phyloP scores from a whole-genome alignment of 1,284 basidiomycete genomes.

The Irpex sp. region DNA sequence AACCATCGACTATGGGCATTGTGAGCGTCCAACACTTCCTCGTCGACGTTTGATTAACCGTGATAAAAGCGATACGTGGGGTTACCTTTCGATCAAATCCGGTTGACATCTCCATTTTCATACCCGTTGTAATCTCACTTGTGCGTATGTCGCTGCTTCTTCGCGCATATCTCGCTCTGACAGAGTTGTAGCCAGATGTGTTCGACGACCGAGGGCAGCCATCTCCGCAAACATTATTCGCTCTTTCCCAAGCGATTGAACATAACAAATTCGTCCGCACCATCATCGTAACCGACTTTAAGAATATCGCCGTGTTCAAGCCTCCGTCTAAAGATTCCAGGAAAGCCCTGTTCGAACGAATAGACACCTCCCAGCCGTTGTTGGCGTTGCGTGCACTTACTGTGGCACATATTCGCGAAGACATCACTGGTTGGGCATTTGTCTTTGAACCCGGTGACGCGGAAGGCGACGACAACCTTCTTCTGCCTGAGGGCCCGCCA shows the following conservation, averaged over 20 bases:
- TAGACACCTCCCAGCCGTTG: constrained; percentile 1
- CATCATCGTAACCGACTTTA: constrained; percentile 6
- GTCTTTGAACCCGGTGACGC: background rate
- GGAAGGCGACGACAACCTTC: background rate
- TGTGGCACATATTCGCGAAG: background rate
- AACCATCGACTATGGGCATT: background rate
- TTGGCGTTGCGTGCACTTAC: constrained; percentile 1
- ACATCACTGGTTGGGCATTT: background rate
- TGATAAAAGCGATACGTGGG: background rate
- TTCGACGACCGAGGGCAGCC: background rate
- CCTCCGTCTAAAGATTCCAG: background rate
- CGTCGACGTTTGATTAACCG: background rate
- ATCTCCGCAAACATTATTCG: background rate
- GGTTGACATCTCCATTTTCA: background rate
- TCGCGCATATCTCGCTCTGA: background rate
- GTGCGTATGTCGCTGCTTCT: background rate
- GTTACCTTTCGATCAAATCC: background rate
- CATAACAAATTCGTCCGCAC: background rate
- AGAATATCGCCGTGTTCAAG: background rate
- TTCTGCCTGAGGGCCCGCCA: constrained; percentile 5
- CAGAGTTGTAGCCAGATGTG: background rate
- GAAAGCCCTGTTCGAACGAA: background rate
- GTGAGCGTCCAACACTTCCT: background rate
- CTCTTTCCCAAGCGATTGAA: background rate
- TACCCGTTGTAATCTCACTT: background rate